Conservation (phyloP, 164 flowering plant genomes). For the Tinospora cordifolia region DNA sequence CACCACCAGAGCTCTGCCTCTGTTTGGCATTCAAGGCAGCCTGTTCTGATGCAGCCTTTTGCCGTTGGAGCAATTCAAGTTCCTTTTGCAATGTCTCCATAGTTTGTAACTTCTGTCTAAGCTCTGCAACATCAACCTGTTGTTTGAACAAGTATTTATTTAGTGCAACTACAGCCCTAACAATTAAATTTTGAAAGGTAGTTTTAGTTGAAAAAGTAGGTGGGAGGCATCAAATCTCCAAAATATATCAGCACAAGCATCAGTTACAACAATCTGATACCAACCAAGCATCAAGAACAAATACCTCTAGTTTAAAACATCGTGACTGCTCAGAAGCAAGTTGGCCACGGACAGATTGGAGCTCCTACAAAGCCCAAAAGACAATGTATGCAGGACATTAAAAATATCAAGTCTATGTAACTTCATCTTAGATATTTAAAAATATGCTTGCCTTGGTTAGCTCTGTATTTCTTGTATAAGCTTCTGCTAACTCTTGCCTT, state of each 20-base stretch:
- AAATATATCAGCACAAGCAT: background rate
- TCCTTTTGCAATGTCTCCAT: constrained; percentile 84
- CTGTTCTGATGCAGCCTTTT: constrained; percentile 89
- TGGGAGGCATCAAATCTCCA: background rate
- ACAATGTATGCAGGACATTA: background rate
- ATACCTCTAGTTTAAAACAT: constrained; percentile 96
- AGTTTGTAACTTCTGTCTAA: constrained; percentile 76
- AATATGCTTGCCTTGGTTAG: constrained; percentile 60
- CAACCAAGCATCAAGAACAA: background rate
- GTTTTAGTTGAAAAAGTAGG: background rate
- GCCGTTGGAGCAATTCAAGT: constrained; percentile 81
- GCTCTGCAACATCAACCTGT: constrained; percentile 97
- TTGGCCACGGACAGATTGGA: constrained; percentile 89
- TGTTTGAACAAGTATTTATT: constrained; percentile 8
- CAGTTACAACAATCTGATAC: background rate
- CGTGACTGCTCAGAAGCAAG: constrained; percentile 97
- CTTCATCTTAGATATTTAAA: background rate
- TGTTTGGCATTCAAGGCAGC: constrained; percentile 69
- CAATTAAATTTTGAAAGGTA: background rate
- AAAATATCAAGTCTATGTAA: background rate
- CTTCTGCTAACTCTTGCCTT: constrained; percentile 74
- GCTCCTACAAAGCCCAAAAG: constrained; percentile 54
- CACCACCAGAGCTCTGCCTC: constrained; percentile 77
- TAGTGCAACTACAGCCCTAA: background rate
- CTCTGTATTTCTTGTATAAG: constrained; percentile 60